A percentile compares a stretch with the other conserved stretches of the same genome.
Conservation (phyloP, 257 asterid species). For the Solanum verrucosum region DNA sequence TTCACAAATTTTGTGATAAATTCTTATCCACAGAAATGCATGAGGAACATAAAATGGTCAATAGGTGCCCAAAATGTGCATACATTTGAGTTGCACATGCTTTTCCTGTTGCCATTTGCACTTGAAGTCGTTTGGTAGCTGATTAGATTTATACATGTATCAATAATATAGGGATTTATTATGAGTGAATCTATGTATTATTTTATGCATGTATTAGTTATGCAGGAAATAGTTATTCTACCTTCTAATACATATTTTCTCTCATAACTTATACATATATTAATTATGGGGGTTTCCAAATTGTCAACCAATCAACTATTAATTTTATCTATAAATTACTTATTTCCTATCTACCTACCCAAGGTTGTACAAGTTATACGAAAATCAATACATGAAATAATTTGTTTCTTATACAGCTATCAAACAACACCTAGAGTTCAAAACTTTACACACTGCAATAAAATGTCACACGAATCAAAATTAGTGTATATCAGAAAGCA, state of each 20-base stretch:
- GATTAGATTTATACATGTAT: not conserved
- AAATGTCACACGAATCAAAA: not conserved
- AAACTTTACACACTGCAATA: not conserved
- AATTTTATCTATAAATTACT: not conserved
- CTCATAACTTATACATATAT: too few species aligned
- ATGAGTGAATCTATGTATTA: not conserved
- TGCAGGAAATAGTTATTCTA: too few species aligned
- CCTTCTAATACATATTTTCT: not conserved
- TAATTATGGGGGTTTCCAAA: not conserved
- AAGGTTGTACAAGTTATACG: not conserved
- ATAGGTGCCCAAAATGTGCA: not conserved
- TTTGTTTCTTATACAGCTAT: not conserved
- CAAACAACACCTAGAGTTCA: not conserved
- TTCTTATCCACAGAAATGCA: not conserved
- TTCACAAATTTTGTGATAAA: not conserved
- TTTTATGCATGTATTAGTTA: not conserved
- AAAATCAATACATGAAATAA: too few species aligned
- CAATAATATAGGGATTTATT: not conserved
- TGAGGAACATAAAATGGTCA: not conserved
- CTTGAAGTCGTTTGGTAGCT: not conserved
- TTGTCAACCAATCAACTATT: rapidly evolving
- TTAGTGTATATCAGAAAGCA: not conserved
- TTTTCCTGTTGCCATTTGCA: not conserved
- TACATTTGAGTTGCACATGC: not conserved
- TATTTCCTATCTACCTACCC: not conserved